phyloP scores from a whole-genome alignment of 2,329 filamentous ascomycete genomes.

The Xylaria sp. region DNA sequence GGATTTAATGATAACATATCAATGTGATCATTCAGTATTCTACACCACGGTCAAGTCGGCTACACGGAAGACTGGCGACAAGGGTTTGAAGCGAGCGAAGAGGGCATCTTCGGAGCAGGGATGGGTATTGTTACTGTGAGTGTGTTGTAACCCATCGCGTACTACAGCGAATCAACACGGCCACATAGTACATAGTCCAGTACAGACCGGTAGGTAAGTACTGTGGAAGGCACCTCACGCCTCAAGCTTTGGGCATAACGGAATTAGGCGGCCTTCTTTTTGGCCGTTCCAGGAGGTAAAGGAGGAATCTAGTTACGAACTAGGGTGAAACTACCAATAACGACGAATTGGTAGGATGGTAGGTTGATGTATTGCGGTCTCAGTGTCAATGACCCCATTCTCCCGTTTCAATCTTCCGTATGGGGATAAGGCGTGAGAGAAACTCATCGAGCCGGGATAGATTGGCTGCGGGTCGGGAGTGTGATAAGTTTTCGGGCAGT shows the following conservation, averaged over 20 bases:
- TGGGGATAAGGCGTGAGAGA: slow-evolving; percentile 17
- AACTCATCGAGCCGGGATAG: slow-evolving; percentile 22
- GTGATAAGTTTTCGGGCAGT: slow-evolving; percentile 16
- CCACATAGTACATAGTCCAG: neutral
- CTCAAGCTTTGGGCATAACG: slow-evolving; percentile 8
- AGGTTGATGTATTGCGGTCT: neutral
- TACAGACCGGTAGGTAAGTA: neutral
- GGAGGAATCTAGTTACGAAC: neutral
- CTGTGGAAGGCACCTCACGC: slow-evolving; percentile 17
- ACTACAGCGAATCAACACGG: neutral
- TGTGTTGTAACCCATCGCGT: slow-evolving; percentile 3
- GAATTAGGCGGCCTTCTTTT: slow-evolving; percentile 6
- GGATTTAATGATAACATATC: slow-evolving; percentile 6
- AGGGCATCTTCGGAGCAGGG: slow-evolving; percentile 11
- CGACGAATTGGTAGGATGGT: slow-evolving; percentile 13
- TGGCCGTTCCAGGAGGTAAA: neutral
- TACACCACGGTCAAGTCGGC: neutral
- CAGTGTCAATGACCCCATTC: slow-evolving; percentile 8
- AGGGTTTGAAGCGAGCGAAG: slow-evolving; percentile 13
- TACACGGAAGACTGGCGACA: slow-evolving; percentile 8
- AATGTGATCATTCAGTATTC: neutral
- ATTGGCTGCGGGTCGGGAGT: slow-evolving; percentile 19
- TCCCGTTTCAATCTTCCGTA: slow-evolving; percentile 13
- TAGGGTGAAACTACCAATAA: slow-evolving; percentile 19
- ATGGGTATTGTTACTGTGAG: neutral